Base-by-base conservation (phyloP, 129 eudicot species). In the Silybum marianum region DNA sequence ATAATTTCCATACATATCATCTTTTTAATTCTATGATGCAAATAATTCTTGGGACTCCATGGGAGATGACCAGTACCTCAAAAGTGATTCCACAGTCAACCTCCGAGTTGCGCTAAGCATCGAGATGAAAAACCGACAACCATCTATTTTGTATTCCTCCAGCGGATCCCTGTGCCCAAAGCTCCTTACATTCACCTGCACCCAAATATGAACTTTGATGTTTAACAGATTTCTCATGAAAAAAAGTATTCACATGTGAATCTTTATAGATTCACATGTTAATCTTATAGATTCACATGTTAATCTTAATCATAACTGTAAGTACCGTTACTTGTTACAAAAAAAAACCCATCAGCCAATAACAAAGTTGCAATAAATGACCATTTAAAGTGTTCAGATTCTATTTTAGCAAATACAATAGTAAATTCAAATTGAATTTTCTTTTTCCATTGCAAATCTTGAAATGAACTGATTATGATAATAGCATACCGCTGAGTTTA, bases 131-230 rank as follows among this genome's bases (percentile, higher is more conserved):
- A 94, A 94, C 12, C 94, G 85, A 84, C 98, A 95, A 34, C 99
- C 99, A 81, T 95, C 99, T n/a, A 95, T 95, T 81, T 95, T 95
- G 83, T 95, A 95, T 78, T 93, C 99, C 84, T 95, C 99, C 2
- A 95, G 90, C 25, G 98, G 99, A 82, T 95, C 92, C 62, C 99
- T 91, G 80, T 93, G 98, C 80, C 99, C 98, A 78, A 95, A 95
- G 87, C 98, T 93, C 84, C 98, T 88, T 83, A 95, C 92, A 84
- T 95, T 95, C 65, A 93, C 99, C 99, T 95, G 85, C 39, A 85
- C 12, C 40, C 67, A 68, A 39, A 46, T 19, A 14, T 38, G 21
- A 54, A 48, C 28, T 22, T 36, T 12, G 3, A 7, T 18, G 19
- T 14, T 18, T 2, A 28, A 10, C 70, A 48, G 19, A 71, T 36